Conservation (phyloP, 768 basidiomycete species). For the Dacryopinax spathularia region DNA sequence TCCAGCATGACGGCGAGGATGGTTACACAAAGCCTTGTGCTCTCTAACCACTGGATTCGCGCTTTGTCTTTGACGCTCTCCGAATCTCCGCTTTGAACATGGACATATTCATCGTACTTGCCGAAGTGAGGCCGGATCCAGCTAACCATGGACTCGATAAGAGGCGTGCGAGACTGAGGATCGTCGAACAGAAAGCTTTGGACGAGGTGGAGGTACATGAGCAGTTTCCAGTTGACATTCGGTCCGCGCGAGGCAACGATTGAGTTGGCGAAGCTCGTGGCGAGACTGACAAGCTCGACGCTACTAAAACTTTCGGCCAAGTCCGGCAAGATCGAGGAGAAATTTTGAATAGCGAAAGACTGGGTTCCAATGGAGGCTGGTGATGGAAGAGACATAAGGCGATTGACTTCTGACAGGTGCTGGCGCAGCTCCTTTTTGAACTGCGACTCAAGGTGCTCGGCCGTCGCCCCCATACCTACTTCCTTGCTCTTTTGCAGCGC, state of each 20-base stretch:
- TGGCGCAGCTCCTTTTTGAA: conserved; percentile 73
- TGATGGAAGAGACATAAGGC: conserved; percentile 68
- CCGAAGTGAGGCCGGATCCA: conserved; percentile 97
- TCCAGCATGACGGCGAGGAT: conserved; percentile 82
- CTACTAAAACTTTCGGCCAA: conserved; percentile 64
- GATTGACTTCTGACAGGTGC: conserved; percentile 67
- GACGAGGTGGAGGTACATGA: conserved; percentile 85
- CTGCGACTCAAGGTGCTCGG: conserved; percentile 67
- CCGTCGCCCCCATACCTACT: conserved; percentile 63
- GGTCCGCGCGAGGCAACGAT: conserved; percentile 66
- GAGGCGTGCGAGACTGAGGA: conserved; percentile 54
- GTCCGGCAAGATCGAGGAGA: conserved; percentile 81
- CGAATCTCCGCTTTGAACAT: conserved; percentile 45
- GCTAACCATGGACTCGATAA: conserved; percentile 75
- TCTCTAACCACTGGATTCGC: conserved; percentile 80
- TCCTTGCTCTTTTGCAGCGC: conserved; percentile 77
- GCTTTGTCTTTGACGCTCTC: conserved; percentile 55
- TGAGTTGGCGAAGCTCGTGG: conserved; percentile 76
- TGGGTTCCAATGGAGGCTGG: conserved; percentile 90
- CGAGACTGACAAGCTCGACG: conserved; percentile 74
- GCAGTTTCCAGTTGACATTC: conserved; percentile 82
- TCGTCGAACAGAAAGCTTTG: conserved; percentile 80
- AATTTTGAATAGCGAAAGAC: conserved; percentile 84
- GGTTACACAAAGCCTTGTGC: conserved; percentile 75
- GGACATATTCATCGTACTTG: conserved; percentile 67